phyloP scores from a whole-genome alignment of 2,329 filamentous ascomycete species.

The Monosporascus sp. region DNA sequence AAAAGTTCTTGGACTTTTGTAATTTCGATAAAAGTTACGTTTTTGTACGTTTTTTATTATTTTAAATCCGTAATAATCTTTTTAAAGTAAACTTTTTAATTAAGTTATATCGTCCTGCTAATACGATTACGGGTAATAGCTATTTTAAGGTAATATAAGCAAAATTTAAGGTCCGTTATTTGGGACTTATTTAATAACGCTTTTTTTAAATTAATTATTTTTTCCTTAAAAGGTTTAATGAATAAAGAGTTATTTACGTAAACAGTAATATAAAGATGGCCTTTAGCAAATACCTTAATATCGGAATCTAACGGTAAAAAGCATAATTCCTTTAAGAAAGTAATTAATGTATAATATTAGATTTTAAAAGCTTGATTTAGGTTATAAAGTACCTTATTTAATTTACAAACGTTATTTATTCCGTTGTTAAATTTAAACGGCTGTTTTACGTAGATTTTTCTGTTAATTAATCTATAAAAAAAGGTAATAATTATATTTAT shows the following conservation, averaged over 20 bases:
- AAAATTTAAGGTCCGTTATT: constrained; percentile 5
- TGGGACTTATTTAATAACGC: constrained; percentile 3
- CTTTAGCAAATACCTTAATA: too few relatives aligned
- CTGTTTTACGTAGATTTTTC: constrained; percentile 3
- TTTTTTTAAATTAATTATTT: constrained; percentile 6
- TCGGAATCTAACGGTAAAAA: not conserved
- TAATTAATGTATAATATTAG: constrained; percentile 4
- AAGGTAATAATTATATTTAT: not conserved
- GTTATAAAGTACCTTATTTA: too few relatives aligned
- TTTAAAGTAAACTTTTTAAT: constrained; percentile 4
- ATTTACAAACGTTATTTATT: constrained; percentile 2
- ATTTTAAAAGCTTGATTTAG: not conserved
- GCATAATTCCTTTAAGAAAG: not conserved
- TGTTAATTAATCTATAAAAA: too few relatives aligned
- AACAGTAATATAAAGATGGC: not conserved
- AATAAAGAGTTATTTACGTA: constrained; percentile 6
- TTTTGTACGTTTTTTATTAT: constrained; percentile 3
- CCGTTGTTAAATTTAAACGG: constrained; percentile 1
- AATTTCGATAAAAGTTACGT: not conserved
- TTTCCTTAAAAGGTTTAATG: constrained; percentile 1
- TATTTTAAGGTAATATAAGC: constrained; percentile 7
- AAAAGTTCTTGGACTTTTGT: too few relatives aligned
- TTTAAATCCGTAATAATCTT: constrained; percentile 4
- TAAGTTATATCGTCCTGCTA: constrained; percentile 5
- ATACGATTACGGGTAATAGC: not conserved